Evolutionary conservation across 176 grass and related monocot species (phyloP).

Genomic region (Aegilops bicornis): DNA sequence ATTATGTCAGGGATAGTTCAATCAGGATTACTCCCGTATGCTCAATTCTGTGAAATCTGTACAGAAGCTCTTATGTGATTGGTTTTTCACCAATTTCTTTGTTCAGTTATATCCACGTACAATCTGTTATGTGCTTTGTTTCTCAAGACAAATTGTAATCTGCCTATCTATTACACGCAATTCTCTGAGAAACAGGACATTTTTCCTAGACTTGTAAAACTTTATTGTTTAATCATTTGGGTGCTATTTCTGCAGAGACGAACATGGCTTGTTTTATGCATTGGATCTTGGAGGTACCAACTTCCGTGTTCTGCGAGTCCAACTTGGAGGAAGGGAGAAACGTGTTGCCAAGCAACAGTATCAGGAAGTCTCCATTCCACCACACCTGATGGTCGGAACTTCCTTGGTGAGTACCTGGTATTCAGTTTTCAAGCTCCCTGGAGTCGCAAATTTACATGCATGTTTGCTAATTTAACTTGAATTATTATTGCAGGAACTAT

Average conservation of each 20-base stretch:
- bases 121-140: constrained; percentile 2
- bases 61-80: neutral
- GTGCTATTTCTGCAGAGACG: constrained; percentile 35
- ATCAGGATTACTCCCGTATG: neutral
- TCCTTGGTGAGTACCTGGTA: constrained; percentile 38
- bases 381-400: constrained; percentile 63
- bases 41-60: neutral
- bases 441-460: neutral
- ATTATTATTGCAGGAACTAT: constrained; percentile 53
- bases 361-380: constrained; percentile 67
- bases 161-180: neutral
- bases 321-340: constrained; percentile 74
- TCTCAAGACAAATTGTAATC: neutral
- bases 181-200: neutral
- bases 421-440: neutral
- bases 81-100: neutral
- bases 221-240: neutral
- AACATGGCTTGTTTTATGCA: constrained; percentile 74
- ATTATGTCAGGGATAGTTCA: neutral
- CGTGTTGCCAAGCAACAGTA: constrained; percentile 60
- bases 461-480: constrained; percentile 19
- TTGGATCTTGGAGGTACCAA: constrained; percentile 88
- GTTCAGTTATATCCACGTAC: neutral
- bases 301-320: constrained; percentile 80
- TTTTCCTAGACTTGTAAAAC: neutral